Base-by-base conservation (phyloP, 2,329 filamentous ascomycete genomes). In the Botryotinia calthae region DNA sequence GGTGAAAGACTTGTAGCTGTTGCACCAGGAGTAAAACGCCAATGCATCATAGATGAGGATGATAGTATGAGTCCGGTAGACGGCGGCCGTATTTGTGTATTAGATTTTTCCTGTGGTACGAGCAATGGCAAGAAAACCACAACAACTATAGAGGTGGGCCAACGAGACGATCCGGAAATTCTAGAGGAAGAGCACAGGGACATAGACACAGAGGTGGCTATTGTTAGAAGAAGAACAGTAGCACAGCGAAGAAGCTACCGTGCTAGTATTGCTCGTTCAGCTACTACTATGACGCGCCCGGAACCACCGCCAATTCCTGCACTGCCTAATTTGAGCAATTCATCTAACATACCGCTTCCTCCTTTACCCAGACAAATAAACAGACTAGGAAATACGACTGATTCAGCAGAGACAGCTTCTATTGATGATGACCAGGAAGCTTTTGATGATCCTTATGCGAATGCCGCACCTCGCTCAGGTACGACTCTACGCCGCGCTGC, bases 61-160 rank as follows among this genome's bases (percentile, higher is more conserved):
- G 92, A 94, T 76, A 89, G 89, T 64, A 87, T 91, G 69, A 88
- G 92, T 78, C 93, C 93, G 75, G 87, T 93, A n/a, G 93, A 95
- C 78, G 92, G 93, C 10, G 93, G 93, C 22, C 87, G 93, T 74
- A 84, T 96, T 61, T 87, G 88, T 16, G 83, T 95, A 14, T 84
- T 95, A 62, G 93, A 95, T 80, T 95, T 95, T 80, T 87, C 91
- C 75, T 92, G 92, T 76, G 83, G 86, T 1, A 77, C 86, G 1
- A 82, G 79, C 7, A 84, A 92, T 79, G 91, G 90, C 5, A 81
- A 82, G 61, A 84, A 85, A 72, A 82, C 82, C 1, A 87, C 91
- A 74, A 82, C 93, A 59, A 90, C 86, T 1, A 91, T 96, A 70
- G 93, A 95, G 79, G 89, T 95, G 40, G 93, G 93, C 18, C 89